Base-by-base conservation (phyloP, 108 stramenopile genomes). In the Seminavis robusta region DNA sequence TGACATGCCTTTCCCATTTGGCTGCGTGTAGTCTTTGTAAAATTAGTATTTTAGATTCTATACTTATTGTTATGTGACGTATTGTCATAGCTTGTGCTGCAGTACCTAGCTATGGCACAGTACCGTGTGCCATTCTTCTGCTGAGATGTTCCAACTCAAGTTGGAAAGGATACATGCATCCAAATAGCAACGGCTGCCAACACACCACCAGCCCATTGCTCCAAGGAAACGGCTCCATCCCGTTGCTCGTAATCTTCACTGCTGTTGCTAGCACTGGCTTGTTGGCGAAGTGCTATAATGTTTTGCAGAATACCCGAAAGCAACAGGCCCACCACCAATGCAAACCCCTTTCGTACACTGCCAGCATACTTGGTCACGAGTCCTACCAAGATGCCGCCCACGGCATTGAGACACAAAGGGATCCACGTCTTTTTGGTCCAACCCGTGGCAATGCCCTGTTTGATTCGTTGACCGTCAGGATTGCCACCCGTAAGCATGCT, bases 301-400 rank as follows among this genome's bases (percentile, higher is more conserved):
- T 80, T 74, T 49, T 84, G 79, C 33, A 86, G 53, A 15, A 84
- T 33, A 19, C 70, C 84, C 20, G 80, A 82, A 28, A 90, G 56
- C 20, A 86, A 43, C 52, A 90, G 64, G 23, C 88, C 88, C 43
- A 84, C 74, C 24, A 92, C 85, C n/a, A 89, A 56, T 11, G 83
- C 83, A 52, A 92, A 92, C 10, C 91, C 86, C 56, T 92, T 92
- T 6, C 69, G 41, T 0, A 92, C 91, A 19, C 77, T 71, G 10
- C 92, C 92, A 0, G 86, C 86, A 64, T 89, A 68, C 53, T 94
- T 88, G 8, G 86, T 88, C 3, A 96, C 95, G 25, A 91, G 73
- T 0, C 93, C 95, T 7, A 94, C 94, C 3, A 94, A 27, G 13
- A 96, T 71, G 6, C 95, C 95, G 8, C 95, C 94, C 32, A 67